Base-by-base conservation (phyloP, 1,284 basidiomycete genomes). In the Pseudomicrostroma phylloplanum region DNA sequence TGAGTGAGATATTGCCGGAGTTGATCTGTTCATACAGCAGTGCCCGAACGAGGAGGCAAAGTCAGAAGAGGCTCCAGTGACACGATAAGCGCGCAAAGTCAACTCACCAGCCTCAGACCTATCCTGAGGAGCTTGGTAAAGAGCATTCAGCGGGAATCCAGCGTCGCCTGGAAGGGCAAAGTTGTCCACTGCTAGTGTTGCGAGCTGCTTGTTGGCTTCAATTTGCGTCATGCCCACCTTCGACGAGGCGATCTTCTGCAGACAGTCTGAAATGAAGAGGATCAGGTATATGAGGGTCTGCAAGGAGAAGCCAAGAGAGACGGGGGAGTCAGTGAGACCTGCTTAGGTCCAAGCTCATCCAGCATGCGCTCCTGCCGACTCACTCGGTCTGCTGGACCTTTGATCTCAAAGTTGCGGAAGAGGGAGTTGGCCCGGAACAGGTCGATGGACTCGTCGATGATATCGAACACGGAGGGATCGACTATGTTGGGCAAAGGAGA, bases 331-430 rank as follows among this genome's bases (percentile, higher is more conserved):
- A n/a, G 46, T 23, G 46, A 48, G 46, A 23, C 23, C 3, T 48
- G 46, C 46, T n/a, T 23, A 9, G 30, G 30, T 9, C 30, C 30
- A 36, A 3, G 9, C 30, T 36, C 30, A 9, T 36, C 4, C 9
- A 9, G 9, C 30, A 36, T 36, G 30, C 30, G 30, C 30, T 36
- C 30, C 30, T 36, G 9, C 11, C 40, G 4, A 59, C 66, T 40
- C n/a, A 74, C 86, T 60, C 96, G 88, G 83, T 99, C 96, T 55
- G 93, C 94, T 58, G 91, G 89, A 26, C 96, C 77, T 82, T 97
- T 96, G 86, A 99, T 98, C 83, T 99, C 96, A 79, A 98, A 99
- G 83, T 98, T 98, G 77, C 96, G 89, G 83, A 99, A 99, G 66
- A 99, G 88, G 55, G 92, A 96, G 82, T 99, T 99, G 78, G 96